These are phyloP conservation scores for Collybia sp. DNA, from an alignment of 768 basidiomycete species.

Conservation along the genomic window DNA sequence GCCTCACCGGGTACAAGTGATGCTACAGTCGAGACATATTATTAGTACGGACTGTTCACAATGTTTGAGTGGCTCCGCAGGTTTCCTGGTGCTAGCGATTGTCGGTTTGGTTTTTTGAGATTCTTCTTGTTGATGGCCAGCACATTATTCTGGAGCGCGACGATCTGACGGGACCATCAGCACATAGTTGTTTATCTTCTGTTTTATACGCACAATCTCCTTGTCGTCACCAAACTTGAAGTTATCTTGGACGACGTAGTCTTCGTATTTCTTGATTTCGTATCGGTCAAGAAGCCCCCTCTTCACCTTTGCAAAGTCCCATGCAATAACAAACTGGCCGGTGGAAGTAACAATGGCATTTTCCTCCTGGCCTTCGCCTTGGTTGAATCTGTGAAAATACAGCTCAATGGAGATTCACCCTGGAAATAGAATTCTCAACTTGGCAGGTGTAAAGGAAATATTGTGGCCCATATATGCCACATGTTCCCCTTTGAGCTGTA, in stretches of 20 bases:
- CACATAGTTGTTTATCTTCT: constrained; percentile 1
- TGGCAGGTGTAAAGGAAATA: constrained; percentile 89
- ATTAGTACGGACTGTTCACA: constrained; percentile 61
- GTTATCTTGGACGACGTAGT: constrained; percentile 92
- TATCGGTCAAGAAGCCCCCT: constrained; percentile 88
- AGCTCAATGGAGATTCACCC: background rate
- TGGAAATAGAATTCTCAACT: constrained; percentile 38
- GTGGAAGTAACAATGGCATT: constrained; percentile 95
- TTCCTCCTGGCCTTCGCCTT: constrained; percentile 82
- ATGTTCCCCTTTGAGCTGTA: constrained; percentile 88
- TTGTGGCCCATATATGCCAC: constrained; percentile 90
- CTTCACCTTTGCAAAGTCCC: constrained; percentile 97
- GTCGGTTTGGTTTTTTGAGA: constrained; percentile 76
- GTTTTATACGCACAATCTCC: constrained; percentile 68
- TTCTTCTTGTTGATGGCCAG: constrained; percentile 92
- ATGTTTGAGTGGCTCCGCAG: constrained; percentile 54
- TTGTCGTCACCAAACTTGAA: constrained; percentile 98
- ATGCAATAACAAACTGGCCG: constrained; percentile 88
- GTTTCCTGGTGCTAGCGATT: constrained; percentile 47
- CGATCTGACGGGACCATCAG: constrained; percentile 55
- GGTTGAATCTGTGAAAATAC: constrained; percentile 71
- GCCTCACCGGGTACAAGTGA: too few relatives aligned
- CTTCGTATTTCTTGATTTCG: constrained; percentile 95
- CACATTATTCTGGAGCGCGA: constrained; percentile 92
- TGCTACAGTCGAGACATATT: too few relatives aligned